These are phyloP conservation scores for Pyronema omphalodes DNA, from an alignment of 495 filamentous ascomycete genomes.

Conservation along the genomic window DNA sequence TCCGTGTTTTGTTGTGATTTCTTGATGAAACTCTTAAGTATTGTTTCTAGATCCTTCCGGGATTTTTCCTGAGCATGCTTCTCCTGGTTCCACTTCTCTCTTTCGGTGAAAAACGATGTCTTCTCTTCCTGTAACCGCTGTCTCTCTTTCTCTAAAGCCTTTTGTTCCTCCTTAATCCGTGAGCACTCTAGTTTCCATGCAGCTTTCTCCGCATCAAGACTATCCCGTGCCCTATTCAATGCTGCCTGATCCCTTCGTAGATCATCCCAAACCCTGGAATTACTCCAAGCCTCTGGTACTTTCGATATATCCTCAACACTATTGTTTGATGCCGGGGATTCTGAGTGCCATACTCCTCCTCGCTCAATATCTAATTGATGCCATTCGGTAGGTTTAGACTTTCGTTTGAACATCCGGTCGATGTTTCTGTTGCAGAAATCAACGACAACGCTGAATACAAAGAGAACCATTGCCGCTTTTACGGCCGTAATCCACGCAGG, in stretches of 20 bases:
- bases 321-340: neutral
- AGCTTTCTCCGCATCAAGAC: neutral
- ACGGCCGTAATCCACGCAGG: neutral
- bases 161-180: neutral
- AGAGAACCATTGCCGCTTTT: neutral
- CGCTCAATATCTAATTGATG: neutral
- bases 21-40: neutral
- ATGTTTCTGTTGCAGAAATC: neutral
- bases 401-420: neutral
- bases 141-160: neutral
- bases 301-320: neutral
- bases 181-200: neutral
- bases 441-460: neutral
- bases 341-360: neutral
- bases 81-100: neutral
- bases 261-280: neutral
- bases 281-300: neutral
- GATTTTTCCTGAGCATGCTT: neutral
- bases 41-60: neutral
- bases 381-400: neutral
- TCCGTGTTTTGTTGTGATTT: neutral
- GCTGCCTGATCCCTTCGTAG: neutral
- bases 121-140: neutral
- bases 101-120: neutral
- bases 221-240: neutral